Base-by-base conservation (phyloP, 257 asterid genomes). In the Gardenia jasminoides region DNA sequence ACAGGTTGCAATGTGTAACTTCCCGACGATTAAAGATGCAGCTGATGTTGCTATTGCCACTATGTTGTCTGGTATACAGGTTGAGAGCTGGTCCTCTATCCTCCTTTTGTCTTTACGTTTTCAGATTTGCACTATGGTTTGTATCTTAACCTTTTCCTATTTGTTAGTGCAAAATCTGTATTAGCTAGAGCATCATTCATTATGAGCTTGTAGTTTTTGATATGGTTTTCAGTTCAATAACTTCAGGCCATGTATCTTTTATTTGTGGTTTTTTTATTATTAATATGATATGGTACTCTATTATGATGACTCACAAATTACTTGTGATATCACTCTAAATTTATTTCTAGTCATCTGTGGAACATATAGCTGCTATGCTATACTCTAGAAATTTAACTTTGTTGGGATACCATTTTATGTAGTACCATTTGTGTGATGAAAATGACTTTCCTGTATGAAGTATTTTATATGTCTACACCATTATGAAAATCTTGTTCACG, bases 1-100 rank as follows among this genome's bases (percentile, higher is more conserved):
- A 77, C 88, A 95, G 99, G 99, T 93, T 66, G 99, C 98, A 39
- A 89, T 93, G 97, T 96, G 99, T 59, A 93, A 93, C 92, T 96
- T 96, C 70, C 97, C 99, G 26, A 91, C 97, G 56, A 79, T 96
- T 73, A 96, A 93, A 87, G 98, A 93, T 86, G 99, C 98, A 75
- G 99, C 98, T 10, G 98, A 93, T 84, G 99, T 96, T 83, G 98
- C 99, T 76, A 96, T 93, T 83, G 94, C 89, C 67, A 90, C 97
- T 75, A 96, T 96, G 99, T 83, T 85, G 84, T 88, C 97, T 74
- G 99, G 98, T 47, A 87, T 96, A 84, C 99, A 96, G 97, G 99
- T 94, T 17, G 81, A 48, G 61, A 76, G 64, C 68, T 71, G 68
- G 26, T 73, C 33, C 80, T 78, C 58, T 82, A 28, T 12, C 70